Conservation (phyloP, 805 yeast genomes). For the Suhomyces sp. region DNA sequence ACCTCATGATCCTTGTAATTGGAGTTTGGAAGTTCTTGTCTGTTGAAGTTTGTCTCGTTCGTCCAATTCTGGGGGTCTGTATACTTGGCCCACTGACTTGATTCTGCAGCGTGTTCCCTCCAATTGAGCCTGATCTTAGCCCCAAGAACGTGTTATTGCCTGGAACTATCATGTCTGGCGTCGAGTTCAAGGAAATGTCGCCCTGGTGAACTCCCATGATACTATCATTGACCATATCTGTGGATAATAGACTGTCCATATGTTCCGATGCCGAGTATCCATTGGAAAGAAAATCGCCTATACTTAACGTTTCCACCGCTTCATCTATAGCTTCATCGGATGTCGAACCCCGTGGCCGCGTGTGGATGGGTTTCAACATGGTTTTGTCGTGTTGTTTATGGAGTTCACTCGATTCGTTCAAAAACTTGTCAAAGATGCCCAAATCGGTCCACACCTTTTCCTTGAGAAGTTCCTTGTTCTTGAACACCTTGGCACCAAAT, state of each 20-base stretch:
- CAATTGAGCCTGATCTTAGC: constrained; percentile 17
- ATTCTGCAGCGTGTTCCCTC: constrained; percentile 8
- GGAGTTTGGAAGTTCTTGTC: constrained; percentile 45
- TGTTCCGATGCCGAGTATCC: constrained; percentile 20
- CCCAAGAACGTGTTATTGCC: constrained; percentile 28
- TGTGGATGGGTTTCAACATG: constrained; percentile 28
- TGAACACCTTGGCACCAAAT: constrained; percentile 40
- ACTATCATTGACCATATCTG: constrained; percentile 25
- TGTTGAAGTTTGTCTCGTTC: constrained; percentile 38
- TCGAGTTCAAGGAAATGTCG: constrained; percentile 34
- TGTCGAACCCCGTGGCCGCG: constrained; percentile 10
- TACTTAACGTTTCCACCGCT: constrained; percentile 18
- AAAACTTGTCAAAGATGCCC: constrained; percentile 28
- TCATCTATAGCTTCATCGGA: constrained; percentile 13
- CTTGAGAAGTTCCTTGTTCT: constrained; percentile 29
- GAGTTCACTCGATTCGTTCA: constrained; percentile 16
- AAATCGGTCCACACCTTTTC: constrained; percentile 39
- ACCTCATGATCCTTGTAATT: constrained; percentile 36
- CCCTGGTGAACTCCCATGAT: constrained; percentile 27
- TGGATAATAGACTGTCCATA: constrained; percentile 13
- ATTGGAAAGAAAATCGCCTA: constrained; percentile 35
- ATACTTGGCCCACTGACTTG: constrained; percentile 13
- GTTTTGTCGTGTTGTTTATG: constrained; percentile 29
- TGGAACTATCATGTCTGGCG: constrained; percentile 24
- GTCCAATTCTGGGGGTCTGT: constrained; percentile 41